Evolutionary conservation across 768 basidiomycete species (phyloP), one percentile per base, ranked within the genome.

Genomic region (Pleurotus salmoneostramineus): DNA sequence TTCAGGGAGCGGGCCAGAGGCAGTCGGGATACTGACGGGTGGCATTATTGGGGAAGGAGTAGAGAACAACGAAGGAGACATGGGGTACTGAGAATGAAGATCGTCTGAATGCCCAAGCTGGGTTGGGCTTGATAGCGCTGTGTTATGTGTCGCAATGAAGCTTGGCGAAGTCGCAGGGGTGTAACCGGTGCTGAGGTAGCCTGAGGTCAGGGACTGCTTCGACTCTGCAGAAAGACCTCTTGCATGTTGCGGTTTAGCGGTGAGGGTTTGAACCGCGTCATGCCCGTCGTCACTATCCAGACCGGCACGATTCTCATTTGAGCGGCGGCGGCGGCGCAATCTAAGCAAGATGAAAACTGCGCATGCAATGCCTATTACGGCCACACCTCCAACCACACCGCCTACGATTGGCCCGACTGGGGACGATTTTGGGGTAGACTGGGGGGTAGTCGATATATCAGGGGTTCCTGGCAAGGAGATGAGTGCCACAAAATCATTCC

Each of bases 371-470:
- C 43, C 42, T 8, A 51, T 36, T 32, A 46, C 42, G 5, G 32
- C 58, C 7, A 54, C 17, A 10, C 31, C 40, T 32, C 58, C 58
- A 32, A 58, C 44, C 7, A 58, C 58, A 31, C 50, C 58, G 11
- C 58, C 58, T 6, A 58, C 50, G 21, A 58, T 58, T 8, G 58
- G 37, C 14, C 50, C 42, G 12, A 52, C 52, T n/a, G 49, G 44
- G 33, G 47, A n/a, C n/a, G 46, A 40, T 45, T 34, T 44, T 12
- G 27, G 35, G 6, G n/a, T 33, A 12, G 27, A 12, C 3, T 14
- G n/a, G 4, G 10, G 17, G 15, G 27, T 33, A 14, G 58, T 35
- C 15, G 35, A 40, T 10, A 58, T 14, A 34, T 58, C 58, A 0
- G 50, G 34, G n/a, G 42, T 14, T 7, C 42, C 58, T 58, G 31